phyloP scores from a whole-genome alignment of 768 basidiomycete genomes.

The Mycena floridula region DNA sequence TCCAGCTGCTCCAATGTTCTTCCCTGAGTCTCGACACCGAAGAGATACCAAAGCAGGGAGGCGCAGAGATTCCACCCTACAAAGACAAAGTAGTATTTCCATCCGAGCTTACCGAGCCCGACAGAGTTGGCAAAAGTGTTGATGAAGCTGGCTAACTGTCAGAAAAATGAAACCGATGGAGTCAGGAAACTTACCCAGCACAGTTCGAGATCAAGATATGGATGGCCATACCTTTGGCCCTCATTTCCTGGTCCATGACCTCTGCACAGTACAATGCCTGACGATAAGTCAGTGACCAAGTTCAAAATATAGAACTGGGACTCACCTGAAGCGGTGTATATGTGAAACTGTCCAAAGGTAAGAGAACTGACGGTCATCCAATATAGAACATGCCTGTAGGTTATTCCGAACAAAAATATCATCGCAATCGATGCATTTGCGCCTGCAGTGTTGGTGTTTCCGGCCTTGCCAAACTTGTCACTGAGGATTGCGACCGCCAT shows the following conservation, averaged over 20 bases:
- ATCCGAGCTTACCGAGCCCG: conserved; percentile 14
- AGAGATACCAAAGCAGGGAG: conserved; percentile 16
- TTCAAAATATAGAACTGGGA: no score
- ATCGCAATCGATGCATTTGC: conserved; percentile 20
- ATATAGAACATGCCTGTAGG: no score
- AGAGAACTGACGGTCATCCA: no score
- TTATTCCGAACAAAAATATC: conserved; percentile 19
- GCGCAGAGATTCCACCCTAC: conserved; percentile 18
- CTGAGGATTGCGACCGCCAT: conserved; percentile 17
- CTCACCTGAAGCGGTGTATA: conserved; percentile 21
- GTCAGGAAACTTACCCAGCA: conserved; percentile 9
- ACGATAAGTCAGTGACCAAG: no score
- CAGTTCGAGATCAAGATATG: conserved; percentile 21
- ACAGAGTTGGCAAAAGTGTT: conserved; percentile 21
- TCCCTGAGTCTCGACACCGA: conserved; percentile 19
- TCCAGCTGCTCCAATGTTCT: conserved; percentile 19
- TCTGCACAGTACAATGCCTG: conserved; percentile 20
- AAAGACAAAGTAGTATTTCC: conserved; percentile 22
- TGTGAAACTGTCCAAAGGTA: conserved; percentile 17
- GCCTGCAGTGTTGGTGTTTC: conserved; percentile 15
- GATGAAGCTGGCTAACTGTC: conserved; percentile 19
- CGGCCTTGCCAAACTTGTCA: conserved; percentile 14
- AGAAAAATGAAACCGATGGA: conserved; percentile 7
- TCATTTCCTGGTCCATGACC: conserved; percentile 21
- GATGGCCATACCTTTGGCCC: conserved; percentile 20